Evolutionary conservation across 2,329 filamentous ascomycete species (phyloP), one percentile per base, ranked within the genome.

Genomic region (Ustulina deusta): DNA sequence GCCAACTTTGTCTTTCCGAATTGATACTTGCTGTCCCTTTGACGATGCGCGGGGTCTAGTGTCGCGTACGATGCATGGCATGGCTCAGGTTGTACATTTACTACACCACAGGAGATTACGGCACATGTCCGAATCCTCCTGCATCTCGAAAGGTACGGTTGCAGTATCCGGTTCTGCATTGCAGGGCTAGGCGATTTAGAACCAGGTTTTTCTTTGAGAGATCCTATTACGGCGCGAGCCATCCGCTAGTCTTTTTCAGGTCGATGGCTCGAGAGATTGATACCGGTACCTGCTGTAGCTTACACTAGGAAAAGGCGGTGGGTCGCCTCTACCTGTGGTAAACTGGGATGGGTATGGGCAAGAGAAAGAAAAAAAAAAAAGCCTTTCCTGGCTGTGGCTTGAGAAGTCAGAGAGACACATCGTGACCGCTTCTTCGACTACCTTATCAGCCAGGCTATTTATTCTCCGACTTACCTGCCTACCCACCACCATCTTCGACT

Each of bases 21-120:
- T 70, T 38, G 56, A 68, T 68, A 36, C 49, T 42, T 46, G 36
- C 48, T 68, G 68, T 65, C 65, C 65, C 68, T 70, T 68, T 66
- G 68, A 32, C 38, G 55, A 61, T 54, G 59, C 58, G 63, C 29
- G 57, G 55, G 62, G 25, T 15, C 34, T 40, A 52, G 59, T 36
- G 57, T 61, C 15, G 49, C 29, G 49, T 27, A 32, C 25, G 22
- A 65, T 63, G 52, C 63, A 56, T 61, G 63, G 56, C 61, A 55
- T 55, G 29, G 36, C 52, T 58, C 61, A 38, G 61, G 64, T 61
- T 42, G 67, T 55, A 52, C 49, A 52, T 34, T 52, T 52, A 46
- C 64, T 42, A 40, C 54, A 52, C 64, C 36, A n/a, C n/a, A n/a
- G n/a, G n/a, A 29, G 29, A 60, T 42, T 58, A 51, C 64, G 67